Conservation (phyloP, 2,329 filamentous ascomycete genomes). For the Pyrenophora teres region DNA sequence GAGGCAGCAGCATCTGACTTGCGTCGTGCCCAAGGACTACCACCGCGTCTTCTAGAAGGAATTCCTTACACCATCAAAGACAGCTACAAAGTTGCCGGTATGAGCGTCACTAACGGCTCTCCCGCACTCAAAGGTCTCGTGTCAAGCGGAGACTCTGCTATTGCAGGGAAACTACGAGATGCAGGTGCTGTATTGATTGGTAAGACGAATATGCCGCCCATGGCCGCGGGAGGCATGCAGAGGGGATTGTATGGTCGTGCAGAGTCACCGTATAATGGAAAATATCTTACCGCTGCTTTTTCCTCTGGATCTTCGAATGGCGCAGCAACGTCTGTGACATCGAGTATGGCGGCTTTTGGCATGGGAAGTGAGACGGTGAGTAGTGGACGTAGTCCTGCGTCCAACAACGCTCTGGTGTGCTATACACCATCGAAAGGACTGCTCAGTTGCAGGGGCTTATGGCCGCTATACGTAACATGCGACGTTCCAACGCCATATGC, state of each 20-base stretch:
- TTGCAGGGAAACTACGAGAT: slow-evolving; percentile 53
- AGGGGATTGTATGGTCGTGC: slow-evolving; percentile 61
- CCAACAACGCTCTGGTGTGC: slow-evolving; percentile 61
- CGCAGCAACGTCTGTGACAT: slow-evolving; percentile 56
- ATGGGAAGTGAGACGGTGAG: slow-evolving; percentile 62
- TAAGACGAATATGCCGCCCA: slow-evolving; percentile 64
- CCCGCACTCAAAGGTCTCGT: slow-evolving; percentile 58
- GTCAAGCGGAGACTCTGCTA: slow-evolving; percentile 59
- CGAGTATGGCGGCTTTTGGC: slow-evolving; percentile 59
- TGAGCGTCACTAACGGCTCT: slow-evolving; percentile 60
- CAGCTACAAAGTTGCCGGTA: slow-evolving; percentile 59
- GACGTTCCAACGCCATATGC: slow-evolving; percentile 61
- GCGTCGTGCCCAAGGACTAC: slow-evolving; percentile 46
- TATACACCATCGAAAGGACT: slow-evolving; percentile 62
- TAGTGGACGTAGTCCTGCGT: slow-evolving; percentile 61
- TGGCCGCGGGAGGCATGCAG: slow-evolving; percentile 64
- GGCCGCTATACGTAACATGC: slow-evolving; percentile 62
- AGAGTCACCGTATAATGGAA: slow-evolving; percentile 60
- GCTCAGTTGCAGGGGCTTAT: slow-evolving; percentile 58
- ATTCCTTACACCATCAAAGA: slow-evolving; percentile 65
- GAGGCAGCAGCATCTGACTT: slow-evolving; percentile 56
- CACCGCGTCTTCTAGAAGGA: slow-evolving; percentile 55
- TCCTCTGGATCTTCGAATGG: slow-evolving; percentile 65
- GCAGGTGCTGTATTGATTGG: slow-evolving; percentile 60
- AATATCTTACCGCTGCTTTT: slow-evolving; percentile 60